phyloP scores from a whole-genome alignment of 768 basidiomycete species.

The Dioszegia aurantiaca region DNA sequence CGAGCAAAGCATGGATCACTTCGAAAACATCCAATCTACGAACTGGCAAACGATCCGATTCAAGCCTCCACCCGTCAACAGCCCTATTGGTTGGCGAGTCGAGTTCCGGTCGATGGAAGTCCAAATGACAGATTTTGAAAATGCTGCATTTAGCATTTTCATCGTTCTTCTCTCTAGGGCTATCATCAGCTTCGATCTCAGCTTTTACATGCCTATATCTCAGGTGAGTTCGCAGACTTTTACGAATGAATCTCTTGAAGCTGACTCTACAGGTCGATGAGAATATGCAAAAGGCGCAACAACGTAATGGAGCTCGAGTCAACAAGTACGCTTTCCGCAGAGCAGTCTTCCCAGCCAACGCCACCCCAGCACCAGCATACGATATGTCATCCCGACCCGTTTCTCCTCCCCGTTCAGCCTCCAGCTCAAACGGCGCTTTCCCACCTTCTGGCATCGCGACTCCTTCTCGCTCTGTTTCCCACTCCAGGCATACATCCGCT shows the following conservation, averaged over 20 bases:
- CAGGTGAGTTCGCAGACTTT: constrained; percentile 60
- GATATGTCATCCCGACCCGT: constrained; percentile 42
- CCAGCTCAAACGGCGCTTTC: not conserved
- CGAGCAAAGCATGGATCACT: constrained; percentile 80
- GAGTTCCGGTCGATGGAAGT: constrained; percentile 99
- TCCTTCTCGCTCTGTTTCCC: not conserved
- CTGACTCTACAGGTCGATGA: constrained; percentile 72
- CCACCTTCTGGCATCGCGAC: not conserved
- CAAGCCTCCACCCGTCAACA: constrained; percentile 93
- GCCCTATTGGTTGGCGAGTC: constrained; percentile 93
- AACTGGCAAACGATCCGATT: constrained; percentile 99
- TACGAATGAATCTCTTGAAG: constrained; percentile 9
- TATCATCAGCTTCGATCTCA: constrained; percentile 83
- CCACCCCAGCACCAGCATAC: constrained; percentile 35
- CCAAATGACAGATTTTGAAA: constrained; percentile 97
- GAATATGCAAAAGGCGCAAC: constrained; percentile 90
- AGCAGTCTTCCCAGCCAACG: constrained; percentile 66
- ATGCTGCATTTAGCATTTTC: constrained; percentile 93
- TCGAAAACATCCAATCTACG: constrained; percentile 99
- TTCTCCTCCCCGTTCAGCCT: constrained; percentile 17
- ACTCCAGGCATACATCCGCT: not conserved
- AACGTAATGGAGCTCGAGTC: constrained; percentile 69
- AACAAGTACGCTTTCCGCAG: constrained; percentile 88
- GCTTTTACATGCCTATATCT: constrained; percentile 95
- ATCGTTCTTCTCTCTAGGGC: constrained; percentile 90